Evolutionary conservation across 148 eudicot genomes (phyloP).

Genomic region (Bassia scoparia): DNA sequence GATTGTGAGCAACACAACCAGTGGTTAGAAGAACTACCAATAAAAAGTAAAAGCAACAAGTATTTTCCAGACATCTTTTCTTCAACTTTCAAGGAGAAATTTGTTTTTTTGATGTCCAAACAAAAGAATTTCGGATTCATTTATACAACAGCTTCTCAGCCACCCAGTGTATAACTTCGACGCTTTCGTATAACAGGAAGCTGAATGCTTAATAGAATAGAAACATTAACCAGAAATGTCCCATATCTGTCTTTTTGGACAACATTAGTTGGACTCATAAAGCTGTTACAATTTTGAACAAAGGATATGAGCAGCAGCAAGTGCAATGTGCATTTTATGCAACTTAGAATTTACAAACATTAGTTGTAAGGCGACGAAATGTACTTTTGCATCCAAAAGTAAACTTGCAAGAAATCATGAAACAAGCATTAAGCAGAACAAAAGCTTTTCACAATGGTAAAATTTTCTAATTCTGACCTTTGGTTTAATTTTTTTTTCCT

Average conservation of each 20-base stretch:
- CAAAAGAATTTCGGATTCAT: neutral
- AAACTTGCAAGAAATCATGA: neutral
- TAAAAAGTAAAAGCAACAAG: slow-evolving; percentile 6
- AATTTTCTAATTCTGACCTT: neutral
- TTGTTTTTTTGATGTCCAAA: slow-evolving; percentile 8
- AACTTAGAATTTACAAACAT: slow-evolving; percentile 9
- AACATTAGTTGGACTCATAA: no score
- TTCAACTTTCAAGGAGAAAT: neutral
- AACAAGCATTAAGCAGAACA: neutral
- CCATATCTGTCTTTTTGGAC: no score
- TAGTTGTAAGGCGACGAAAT: neutral
- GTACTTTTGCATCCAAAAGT: neutral
- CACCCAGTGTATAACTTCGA: neutral
- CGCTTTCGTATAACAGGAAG: slow-evolving; percentile 20
- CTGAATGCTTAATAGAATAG: neutral
- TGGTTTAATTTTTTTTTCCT: neutral
- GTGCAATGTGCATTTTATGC: slow-evolving; percentile 1
- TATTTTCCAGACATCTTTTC: slow-evolving; percentile 12
- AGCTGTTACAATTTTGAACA: neutral
- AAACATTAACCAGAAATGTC: no score
- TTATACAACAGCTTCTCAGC: slow-evolving; percentile 10
- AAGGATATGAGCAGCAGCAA: neutral
- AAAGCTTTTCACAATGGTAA: neutral
- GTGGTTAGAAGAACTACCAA: slow-evolving; percentile 1
- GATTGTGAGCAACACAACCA: neutral